Percentiles rank a stretch among this genome's conserved stretches.
These are phyloP conservation scores for Umbelopsis sp. DNA, from an alignment of 192 early-diverging fungal species.

Conservation along the genomic window DNA sequence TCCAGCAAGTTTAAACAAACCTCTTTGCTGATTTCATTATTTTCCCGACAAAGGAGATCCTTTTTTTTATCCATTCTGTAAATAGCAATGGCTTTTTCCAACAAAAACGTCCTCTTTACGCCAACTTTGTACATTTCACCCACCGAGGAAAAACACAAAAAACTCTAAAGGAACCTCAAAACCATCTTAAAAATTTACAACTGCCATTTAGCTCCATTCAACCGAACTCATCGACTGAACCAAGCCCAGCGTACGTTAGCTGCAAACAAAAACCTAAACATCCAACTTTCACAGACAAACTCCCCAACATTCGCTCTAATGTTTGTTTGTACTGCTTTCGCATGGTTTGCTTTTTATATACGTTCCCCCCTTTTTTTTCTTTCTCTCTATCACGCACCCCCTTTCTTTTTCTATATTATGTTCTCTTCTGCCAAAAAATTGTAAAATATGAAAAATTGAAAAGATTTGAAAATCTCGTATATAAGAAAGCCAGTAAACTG, in stretches of 20 bases:
- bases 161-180: too few species aligned
- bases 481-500: too few species aligned
- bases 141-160: too few species aligned
- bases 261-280: background rate
- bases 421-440: background rate
- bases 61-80: too few species aligned
- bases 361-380: background rate
- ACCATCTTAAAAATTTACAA: background rate
- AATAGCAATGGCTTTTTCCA: too few species aligned
- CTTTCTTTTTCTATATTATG: background rate
- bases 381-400: too few species aligned
- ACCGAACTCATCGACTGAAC: background rate
- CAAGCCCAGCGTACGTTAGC: background rate
- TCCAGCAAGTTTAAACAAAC: constrained; percentile 11
- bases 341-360: background rate
- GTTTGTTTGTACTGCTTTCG: too few species aligned
- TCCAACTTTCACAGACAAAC: background rate
- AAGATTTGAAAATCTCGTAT: background rate
- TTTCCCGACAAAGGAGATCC: too few species aligned
- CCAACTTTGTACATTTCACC: too few species aligned
- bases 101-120: too few species aligned
- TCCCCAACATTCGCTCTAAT: too few species aligned
- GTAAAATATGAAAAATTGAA: background rate
- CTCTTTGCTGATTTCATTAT: too few species aligned
- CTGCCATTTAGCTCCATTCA: background rate